Conservation (phyloP, 2,329 filamentous ascomycete species). For the Emericellopsis atlantica region DNA sequence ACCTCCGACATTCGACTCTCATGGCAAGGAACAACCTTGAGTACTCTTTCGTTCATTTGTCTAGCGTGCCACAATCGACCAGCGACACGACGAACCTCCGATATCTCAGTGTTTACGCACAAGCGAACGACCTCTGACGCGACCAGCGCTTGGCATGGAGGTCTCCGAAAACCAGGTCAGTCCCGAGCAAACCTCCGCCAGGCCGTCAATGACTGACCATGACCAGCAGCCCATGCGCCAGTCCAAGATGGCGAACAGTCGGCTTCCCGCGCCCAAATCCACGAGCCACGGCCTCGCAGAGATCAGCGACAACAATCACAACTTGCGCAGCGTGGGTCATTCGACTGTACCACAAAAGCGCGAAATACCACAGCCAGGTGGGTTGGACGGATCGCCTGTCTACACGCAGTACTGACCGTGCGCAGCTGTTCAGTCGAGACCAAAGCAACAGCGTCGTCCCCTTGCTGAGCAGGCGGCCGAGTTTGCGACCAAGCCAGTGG, state of each 20-base stretch:
- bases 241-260: constrained; percentile 14
- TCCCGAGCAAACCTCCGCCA: neutral
- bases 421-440: constrained; percentile 38
- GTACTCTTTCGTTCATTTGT: too few relatives aligned
- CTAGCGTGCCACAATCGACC: too few relatives aligned
- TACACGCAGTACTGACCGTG: constrained; percentile 6
- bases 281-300: neutral
- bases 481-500: constrained; percentile 25
- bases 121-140: neutral
- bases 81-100: too few relatives aligned
- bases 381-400: constrained; percentile 3
- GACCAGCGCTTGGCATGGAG: constrained; percentile 17
- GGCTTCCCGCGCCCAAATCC: constrained; percentile 14
- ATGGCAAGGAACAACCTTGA: too few relatives aligned
- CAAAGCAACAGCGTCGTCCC: constrained; percentile 42
- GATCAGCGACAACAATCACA: neutral
- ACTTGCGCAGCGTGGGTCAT: too few relatives aligned
- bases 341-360: constrained; percentile 27
- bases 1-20: too few relatives aligned
- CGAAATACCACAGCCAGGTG: constrained; percentile 31
- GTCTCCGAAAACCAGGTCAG: constrained; percentile 19
- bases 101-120: too few relatives aligned
- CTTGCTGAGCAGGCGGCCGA: constrained; percentile 42
- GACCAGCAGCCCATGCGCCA: constrained; percentile 11
- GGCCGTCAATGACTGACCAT: neutral